Percentiles rank a stretch among this genome's conserved stretches.
Conservation (phyloP, 768 basidiomycete genomes). For the Chiua virens region DNA sequence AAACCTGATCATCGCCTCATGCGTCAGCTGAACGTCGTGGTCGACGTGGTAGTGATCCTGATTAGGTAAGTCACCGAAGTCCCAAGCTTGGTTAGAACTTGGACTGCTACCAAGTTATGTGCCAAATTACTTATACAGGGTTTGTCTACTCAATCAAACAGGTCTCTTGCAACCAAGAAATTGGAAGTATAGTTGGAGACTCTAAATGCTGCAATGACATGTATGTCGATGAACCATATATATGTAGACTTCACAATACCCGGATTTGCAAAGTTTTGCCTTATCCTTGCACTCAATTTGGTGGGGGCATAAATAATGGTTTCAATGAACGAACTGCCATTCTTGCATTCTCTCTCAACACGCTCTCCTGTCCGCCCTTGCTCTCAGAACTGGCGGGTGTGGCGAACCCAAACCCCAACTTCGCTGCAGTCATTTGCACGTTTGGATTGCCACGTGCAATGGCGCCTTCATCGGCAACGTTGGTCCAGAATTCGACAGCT, state of each 20-base stretch:
- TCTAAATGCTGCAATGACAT: too few species aligned
- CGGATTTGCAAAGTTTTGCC: too few species aligned
- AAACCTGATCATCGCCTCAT: slow-evolving; percentile 83
- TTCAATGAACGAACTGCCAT: slow-evolving; percentile 28
- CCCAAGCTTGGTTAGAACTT: too few species aligned
- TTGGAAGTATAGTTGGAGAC: too few species aligned
- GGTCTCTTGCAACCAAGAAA: too few species aligned
- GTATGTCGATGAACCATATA: too few species aligned
- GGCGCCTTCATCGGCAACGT: slow-evolving; percentile 51
- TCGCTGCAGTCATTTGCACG: slow-evolving; percentile 48
- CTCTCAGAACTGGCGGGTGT: slow-evolving; percentile 9
- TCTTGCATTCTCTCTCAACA: slow-evolving; percentile 27
- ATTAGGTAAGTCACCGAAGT: slow-evolving; percentile 21
- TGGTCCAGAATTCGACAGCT: slow-evolving; percentile 56
- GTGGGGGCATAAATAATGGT: slow-evolving; percentile 23
- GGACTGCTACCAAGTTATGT: too few species aligned
- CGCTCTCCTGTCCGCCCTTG: slow-evolving; percentile 16
- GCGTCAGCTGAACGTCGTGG: slow-evolving; percentile 2
- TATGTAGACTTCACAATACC: too few species aligned
- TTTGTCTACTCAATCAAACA: too few species aligned
- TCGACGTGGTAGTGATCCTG: not conserved
- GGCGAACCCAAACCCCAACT: slow-evolving; percentile 42
- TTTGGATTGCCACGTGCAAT: slow-evolving; percentile 47
- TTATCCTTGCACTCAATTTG: too few species aligned
- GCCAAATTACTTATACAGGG: too few species aligned